These are phyloP conservation scores for Hypomontagnella submonticulosa DNA, from an alignment of 495 filamentous ascomycete species.

Conservation along the genomic window DNA sequence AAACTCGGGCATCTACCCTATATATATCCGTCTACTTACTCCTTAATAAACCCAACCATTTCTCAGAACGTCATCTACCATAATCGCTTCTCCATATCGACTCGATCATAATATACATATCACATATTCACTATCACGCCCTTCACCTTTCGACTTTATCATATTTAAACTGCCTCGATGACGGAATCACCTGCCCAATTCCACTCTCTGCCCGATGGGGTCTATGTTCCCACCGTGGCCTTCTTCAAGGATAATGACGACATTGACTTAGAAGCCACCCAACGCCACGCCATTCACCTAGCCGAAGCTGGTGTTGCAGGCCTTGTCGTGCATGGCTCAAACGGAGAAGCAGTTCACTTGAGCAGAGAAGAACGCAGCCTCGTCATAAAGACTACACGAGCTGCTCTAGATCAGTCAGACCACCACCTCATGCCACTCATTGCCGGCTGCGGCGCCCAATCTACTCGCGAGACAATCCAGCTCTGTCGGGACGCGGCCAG, in stretches of 20 bases:
- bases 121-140: not conserved
- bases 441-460: conserved; percentile 85
- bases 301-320: conserved; percentile 76
- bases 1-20: conserved; percentile 10
- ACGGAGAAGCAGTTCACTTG: conserved; percentile 88
- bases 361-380: conserved; percentile 74
- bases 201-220: conserved; percentile 57
- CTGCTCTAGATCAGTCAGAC: conserved; percentile 73
- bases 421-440: conserved; percentile 77
- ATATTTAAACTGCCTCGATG: conserved; percentile 30
- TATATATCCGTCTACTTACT: not conserved
- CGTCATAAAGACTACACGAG: conserved; percentile 79
- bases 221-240: conserved; percentile 77
- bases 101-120: no score
- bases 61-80: not conserved
- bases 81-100: no score
- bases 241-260: conserved; percentile 70
- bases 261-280: conserved; percentile 73
- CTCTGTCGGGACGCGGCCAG: conserved; percentile 79
- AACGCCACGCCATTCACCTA: conserved; percentile 76
- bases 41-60: not conserved
- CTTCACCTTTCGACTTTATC: not conserved
- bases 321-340: conserved; percentile 84
- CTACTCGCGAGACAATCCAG: conserved; percentile 85
- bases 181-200: conserved; percentile 33